Evolutionary conservation across 1,284 basidiomycete species (phyloP).

Genomic region (Phlebopus sp.): DNA sequence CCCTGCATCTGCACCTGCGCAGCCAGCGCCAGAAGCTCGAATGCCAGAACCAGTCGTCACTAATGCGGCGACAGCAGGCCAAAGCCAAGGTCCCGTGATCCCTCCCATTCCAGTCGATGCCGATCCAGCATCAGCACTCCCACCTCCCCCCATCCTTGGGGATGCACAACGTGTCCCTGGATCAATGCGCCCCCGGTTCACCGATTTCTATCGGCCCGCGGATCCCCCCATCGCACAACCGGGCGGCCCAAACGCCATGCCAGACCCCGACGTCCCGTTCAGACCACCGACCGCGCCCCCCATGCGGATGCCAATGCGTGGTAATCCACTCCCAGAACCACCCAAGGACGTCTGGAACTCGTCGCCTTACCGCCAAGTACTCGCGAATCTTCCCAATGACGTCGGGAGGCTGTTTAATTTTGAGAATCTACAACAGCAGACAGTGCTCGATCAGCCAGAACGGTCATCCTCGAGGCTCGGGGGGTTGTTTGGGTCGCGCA

Average conservation of each 20-base stretch:
- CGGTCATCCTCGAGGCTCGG: slow-evolving; percentile 18
- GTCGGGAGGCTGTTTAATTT: slow-evolving; percentile 33
- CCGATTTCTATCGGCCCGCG: slow-evolving; percentile 25
- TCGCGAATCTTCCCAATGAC: slow-evolving; percentile 46
- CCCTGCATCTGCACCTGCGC: background rate
- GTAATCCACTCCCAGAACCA: slow-evolving; percentile 50
- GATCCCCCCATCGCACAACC: slow-evolving; percentile 8
- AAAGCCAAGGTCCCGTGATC: slow-evolving; percentile 7
- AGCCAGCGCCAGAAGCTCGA: slow-evolving; percentile 4
- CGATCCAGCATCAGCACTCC: slow-evolving; percentile 1
- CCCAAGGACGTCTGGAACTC: slow-evolving; percentile 49
- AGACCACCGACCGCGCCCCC: slow-evolving; percentile 15
- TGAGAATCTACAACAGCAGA: slow-evolving; percentile 12
- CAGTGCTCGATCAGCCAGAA: slow-evolving; percentile 7
- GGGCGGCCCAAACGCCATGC: background rate
- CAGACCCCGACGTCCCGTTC: slow-evolving; percentile 7
- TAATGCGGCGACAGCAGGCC: background rate
- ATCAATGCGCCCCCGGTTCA: slow-evolving; percentile 27
- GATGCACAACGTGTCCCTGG: slow-evolving; percentile 9
- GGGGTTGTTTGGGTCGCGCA: slow-evolving; percentile 23
- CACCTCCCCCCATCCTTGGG: slow-evolving; percentile 4
- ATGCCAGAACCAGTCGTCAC: slow-evolving; percentile 22
- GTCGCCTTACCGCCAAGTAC: slow-evolving; percentile 45
- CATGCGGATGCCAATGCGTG: slow-evolving; percentile 7
- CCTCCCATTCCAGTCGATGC: slow-evolving; percentile 18